Evolutionary conservation across 1,284 basidiomycete species (phyloP), one percentile per base, ranked within the genome.

Genomic region (Trichosporon inkin): DNA sequence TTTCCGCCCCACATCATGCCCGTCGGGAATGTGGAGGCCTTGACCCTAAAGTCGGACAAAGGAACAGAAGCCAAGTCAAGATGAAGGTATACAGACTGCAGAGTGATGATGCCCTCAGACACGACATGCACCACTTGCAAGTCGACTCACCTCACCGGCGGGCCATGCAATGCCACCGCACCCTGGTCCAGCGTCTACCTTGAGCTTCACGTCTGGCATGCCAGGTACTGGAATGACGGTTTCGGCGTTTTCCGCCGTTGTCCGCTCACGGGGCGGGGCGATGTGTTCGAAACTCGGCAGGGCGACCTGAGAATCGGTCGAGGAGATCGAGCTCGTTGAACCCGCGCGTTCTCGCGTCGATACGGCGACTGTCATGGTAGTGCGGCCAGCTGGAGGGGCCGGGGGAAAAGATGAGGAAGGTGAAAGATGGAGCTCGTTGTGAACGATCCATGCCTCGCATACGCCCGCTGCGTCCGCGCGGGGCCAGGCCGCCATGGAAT

Each of bases 111-210:
- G 28, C 4, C 11, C 49, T 6, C 13, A 6, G 41, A 49, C 36
- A 44, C 53, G 20, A 19, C 28, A 11, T 20, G 39, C 56, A 22
- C 22, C 13, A 14, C 22, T 17, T 22, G 4, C n/a, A 17, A 11
- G 11, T 16, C 2, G 19, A 71, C 82, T 64, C 64, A 92, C 92
- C 83, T 93, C 86, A 64, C 92, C 92, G 13, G 92, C 89, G 4
- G 90, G 91, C 92, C 92, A 96, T 11, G 91, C 86, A 52, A 92
- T 84, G 0, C 92, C 92, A 14, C 92, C 92, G 73, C 93, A 96
- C 2, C 92, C 92, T 20, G 87, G 88, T 40, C 85, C 83, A 32
- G 90, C 86, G 72, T 93, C 90, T 2, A 92, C 82, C 32, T 73
- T 68, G 14, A 81, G 66, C 52, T 74, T 70, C 51, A 76, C 70